These are phyloP conservation scores for Epichloe sp. DNA, from an alignment of 2,329 filamentous ascomycete species.

Conservation along the genomic window DNA sequence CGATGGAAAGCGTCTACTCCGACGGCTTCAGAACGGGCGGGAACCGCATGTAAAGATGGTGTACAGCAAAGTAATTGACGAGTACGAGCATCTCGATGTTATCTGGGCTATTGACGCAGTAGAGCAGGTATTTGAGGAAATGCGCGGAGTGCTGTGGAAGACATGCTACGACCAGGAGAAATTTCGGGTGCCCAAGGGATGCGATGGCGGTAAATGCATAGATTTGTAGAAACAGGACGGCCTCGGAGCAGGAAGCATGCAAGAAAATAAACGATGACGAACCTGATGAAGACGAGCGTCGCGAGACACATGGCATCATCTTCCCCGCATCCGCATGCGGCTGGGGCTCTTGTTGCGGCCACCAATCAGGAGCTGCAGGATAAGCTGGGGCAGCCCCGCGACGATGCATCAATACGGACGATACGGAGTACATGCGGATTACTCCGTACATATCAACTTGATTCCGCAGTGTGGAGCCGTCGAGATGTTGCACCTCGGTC, in stretches of 20 bases:
- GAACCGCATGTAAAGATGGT: slow-evolving; percentile 75
- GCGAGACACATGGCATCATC: too few relatives aligned
- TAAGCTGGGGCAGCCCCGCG: background rate
- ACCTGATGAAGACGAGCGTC: background rate
- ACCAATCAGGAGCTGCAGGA: background rate
- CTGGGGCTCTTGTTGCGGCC: background rate
- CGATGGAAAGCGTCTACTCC: slow-evolving; percentile 62
- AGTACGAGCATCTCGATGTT: slow-evolving; percentile 88
- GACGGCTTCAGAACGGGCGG: slow-evolving; percentile 59
- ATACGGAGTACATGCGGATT: too few relatives aligned
- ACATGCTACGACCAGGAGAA: slow-evolving; percentile 43
- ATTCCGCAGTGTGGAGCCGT: background rate
- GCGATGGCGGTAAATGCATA: slow-evolving; percentile 26
- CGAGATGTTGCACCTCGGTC: background rate
- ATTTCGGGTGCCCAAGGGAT: slow-evolving; percentile 54
- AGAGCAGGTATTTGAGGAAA: slow-evolving; percentile 68
- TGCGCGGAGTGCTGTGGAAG: slow-evolving; percentile 74
- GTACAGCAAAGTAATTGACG: slow-evolving; percentile 69
- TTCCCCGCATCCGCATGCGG: background rate
- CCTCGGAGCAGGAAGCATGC: too few relatives aligned
- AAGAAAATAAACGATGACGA: too few relatives aligned
- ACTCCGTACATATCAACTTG: too few relatives aligned
- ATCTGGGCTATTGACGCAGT: slow-evolving; percentile 88
- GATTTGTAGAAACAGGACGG: background rate
- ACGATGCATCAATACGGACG: too few relatives aligned